Evolutionary conservation across 257 asterid species (phyloP).

Genomic region (Cynanchum wilfordii): DNA sequence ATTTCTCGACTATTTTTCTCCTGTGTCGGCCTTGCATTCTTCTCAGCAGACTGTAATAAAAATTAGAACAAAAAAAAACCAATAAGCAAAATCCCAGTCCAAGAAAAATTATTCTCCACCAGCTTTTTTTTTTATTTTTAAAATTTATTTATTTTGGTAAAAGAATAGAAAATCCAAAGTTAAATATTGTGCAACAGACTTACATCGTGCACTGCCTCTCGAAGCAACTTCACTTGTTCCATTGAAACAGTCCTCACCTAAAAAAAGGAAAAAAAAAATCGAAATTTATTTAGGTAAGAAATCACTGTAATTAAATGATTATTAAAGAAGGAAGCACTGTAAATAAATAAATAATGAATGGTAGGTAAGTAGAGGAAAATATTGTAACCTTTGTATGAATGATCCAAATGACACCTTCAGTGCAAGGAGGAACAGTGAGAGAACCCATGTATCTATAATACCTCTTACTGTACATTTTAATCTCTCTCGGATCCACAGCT

Average conservation of each 20-base stretch:
- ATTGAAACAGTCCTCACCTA: slow-evolving; percentile 58
- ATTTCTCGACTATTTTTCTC: slow-evolving; percentile 29
- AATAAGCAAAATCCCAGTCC: neutral
- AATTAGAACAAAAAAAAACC: neutral
- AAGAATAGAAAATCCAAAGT: no score
- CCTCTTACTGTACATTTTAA: slow-evolving; percentile 19
- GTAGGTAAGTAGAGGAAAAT: neutral
- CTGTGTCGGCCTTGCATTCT: slow-evolving; percentile 68
- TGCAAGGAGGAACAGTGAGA: slow-evolving; percentile 71
- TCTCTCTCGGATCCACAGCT: slow-evolving; percentile 38
- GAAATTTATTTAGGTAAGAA: neutral
- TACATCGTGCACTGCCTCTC: slow-evolving; percentile 68
- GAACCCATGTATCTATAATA: slow-evolving; percentile 61
- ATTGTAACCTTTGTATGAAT: slow-evolving; percentile 40
- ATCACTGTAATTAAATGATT: neutral
- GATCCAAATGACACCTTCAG: slow-evolving; percentile 72
- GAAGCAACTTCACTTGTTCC: slow-evolving; percentile 48
- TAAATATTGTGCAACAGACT: slow-evolving; percentile 17
- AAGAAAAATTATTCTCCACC: neutral
- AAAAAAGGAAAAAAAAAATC: neutral
- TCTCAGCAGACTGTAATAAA: slow-evolving; percentile 43
- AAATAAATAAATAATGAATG: no score
- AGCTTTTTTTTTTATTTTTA: no score
- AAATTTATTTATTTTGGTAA: no score
- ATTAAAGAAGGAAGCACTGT: neutral